phyloP scores from a whole-genome alignment of 805 yeast species.

The Brettanomyces naardenensis region DNA sequence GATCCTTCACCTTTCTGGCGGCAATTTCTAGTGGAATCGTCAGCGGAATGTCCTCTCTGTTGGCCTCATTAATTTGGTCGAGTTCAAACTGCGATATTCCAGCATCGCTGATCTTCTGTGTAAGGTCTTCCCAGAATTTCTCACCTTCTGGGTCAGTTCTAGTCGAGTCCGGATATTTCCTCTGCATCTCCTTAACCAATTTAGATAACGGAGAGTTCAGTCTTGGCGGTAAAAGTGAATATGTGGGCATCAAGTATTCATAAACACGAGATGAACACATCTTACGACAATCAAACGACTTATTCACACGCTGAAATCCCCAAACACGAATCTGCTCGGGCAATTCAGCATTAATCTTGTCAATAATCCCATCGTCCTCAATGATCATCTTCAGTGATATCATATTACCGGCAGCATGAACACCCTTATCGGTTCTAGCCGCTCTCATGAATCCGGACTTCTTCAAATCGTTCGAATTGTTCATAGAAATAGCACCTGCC shows the following conservation, averaged over 20 bases:
- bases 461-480: constrained; percentile 81
- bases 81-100: constrained; percentile 35
- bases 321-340: constrained; percentile 89
- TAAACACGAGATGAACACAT: constrained; percentile 94
- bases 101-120: constrained; percentile 26
- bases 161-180: constrained; percentile 48
- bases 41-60: constrained; percentile 27
- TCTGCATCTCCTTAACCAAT: constrained; percentile 45
- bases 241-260: constrained; percentile 89
- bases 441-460: constrained; percentile 84
- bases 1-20: constrained; percentile 41
- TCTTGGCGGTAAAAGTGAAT: constrained; percentile 85
- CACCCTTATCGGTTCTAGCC: constrained; percentile 91
- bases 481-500: constrained; percentile 84
- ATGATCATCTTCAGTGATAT: constrained; percentile 76
- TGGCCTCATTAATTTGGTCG: constrained; percentile 29
- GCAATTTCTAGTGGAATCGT: constrained; percentile 28
- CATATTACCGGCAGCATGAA: constrained; percentile 94
- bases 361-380: constrained; percentile 69
- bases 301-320: constrained; percentile 87
- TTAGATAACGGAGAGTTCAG: constrained; percentile 61
- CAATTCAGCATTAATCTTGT: constrained; percentile 62
- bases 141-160: constrained; percentile 61
- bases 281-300: constrained; percentile 88
- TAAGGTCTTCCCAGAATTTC: constrained; percentile 61